Base-by-base conservation (phyloP, 305 asterid species). In the Solanum hybrid region DNA sequence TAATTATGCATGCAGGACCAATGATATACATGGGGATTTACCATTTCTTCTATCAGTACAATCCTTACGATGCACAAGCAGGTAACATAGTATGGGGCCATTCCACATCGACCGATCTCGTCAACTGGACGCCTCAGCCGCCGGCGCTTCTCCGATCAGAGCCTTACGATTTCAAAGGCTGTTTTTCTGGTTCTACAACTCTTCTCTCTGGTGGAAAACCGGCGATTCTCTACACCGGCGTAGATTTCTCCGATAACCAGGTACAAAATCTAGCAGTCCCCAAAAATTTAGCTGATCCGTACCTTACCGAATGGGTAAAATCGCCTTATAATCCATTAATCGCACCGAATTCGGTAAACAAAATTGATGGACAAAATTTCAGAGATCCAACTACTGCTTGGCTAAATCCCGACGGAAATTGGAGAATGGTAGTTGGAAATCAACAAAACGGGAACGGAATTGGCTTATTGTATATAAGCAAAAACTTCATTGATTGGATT, bases 151-250 rank as follows among this genome's bases (percentile, higher is more conserved):
- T 88, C 76, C 95, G 94, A 37, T 85, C 93, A 22, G 89, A 91
- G 29, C 79, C 90, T 3, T 88, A 90, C 85, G 97, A 95, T 72
- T 86, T 91, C 92, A 93, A 92, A n/a, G 96, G 96, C 9, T 93
- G 95, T 37, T 95, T 95, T 95, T 93, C 96, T 14, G 97, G 97
- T 29, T 94, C 97, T 14, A 90, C 93, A n/a, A 95, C 96, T 10
- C 81, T 94, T 15, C 92, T 93, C 10, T 91, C 93, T 0, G 91
- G 91, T 0, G 92, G 88, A 7, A 92, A 91, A 84, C 96, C 95
- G 1, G 92, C 89, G n/a, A 89, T 95, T 79, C 91, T 93, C 7
- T 95, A 94, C 91, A 95, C 94, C 0, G 97, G 97, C 22, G 89
- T 89, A 29, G 86, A 90, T 86, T 29, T 90, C 29, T 26, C 85